Conservation (phyloP, 805 yeast species). For the Sugiyamaella smithiae region DNA sequence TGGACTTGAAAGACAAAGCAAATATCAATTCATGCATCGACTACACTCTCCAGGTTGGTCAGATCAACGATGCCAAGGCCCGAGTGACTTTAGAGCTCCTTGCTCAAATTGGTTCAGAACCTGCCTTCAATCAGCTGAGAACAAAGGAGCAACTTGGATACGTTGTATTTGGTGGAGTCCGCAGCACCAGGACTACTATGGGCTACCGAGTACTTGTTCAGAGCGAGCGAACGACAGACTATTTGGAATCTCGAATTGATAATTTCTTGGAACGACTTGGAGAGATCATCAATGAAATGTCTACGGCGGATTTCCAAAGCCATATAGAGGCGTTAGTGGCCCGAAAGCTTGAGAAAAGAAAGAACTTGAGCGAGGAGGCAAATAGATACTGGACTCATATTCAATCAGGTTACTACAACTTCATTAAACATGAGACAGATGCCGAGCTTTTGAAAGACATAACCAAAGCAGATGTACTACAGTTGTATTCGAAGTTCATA, state of each 20-base stretch:
- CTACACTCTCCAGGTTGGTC: constrained; percentile 67
- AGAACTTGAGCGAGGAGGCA: constrained; percentile 77
- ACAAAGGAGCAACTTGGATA: constrained; percentile 95
- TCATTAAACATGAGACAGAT: constrained; percentile 53
- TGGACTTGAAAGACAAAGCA: constrained; percentile 52
- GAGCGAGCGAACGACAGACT: constrained; percentile 73
- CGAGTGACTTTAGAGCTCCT: constrained; percentile 60
- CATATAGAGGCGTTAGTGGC: constrained; percentile 67
- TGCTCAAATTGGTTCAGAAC: constrained; percentile 75
- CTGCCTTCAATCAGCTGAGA: constrained; percentile 83
- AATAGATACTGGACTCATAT: constrained; percentile 63
- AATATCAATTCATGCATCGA: constrained; percentile 85
- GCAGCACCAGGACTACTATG: constrained; percentile 65
- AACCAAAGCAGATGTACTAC: constrained; percentile 54
- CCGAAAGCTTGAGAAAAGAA: constrained; percentile 65
- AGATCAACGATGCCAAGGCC: constrained; percentile 41
- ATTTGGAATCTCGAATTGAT: constrained; percentile 72
- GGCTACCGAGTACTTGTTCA: constrained; percentile 78
- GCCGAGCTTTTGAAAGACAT: constrained; percentile 54
- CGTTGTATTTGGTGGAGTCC: constrained; percentile 78
- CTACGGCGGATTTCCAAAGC: constrained; percentile 61
- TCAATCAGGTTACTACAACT: constrained; percentile 76
- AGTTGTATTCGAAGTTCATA: constrained; percentile 51
- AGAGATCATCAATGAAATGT: constrained; percentile 46
- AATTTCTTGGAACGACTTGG: constrained; percentile 55